Percentiles rank a stretch among this genome's conserved stretches.
These are phyloP conservation scores for Hymenotorrendiella dingleyae DNA, from an alignment of 2,329 filamentous ascomycete genomes.

Conservation along the genomic window DNA sequence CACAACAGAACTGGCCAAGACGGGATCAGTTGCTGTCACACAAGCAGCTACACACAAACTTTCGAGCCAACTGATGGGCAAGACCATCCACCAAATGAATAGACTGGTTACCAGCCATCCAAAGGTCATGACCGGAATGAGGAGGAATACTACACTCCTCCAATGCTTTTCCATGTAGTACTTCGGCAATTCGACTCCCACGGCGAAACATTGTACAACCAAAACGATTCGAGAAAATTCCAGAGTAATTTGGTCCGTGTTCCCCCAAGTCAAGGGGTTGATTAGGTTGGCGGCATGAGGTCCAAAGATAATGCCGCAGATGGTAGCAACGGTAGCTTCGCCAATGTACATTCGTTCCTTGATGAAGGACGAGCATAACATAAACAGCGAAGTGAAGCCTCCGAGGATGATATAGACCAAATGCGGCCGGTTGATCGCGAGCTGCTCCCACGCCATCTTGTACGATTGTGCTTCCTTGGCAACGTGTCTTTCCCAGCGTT, in stretches of 20 bases:
- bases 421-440: slow-evolving; percentile 88
- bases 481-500: too few relatives aligned
- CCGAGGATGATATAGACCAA: slow-evolving; percentile 98
- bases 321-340: slow-evolving; percentile 88
- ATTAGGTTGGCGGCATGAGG: slow-evolving; percentile 79
- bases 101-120: slow-evolving; percentile 91
- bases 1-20: slow-evolving; percentile 93
- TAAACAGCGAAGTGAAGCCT: slow-evolving; percentile 95
- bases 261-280: slow-evolving; percentile 71
- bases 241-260: slow-evolving; percentile 77
- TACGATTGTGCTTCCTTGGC: neutral
- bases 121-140: slow-evolving; percentile 95
- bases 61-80: slow-evolving; percentile 79
- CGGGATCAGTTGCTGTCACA: slow-evolving; percentile 94
- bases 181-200: slow-evolving; percentile 84
- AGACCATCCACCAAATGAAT: slow-evolving; percentile 88
- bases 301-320: slow-evolving; percentile 84
- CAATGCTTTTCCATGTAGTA: slow-evolving; percentile 98
- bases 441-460: slow-evolving; percentile 71
- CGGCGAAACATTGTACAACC: slow-evolving; percentile 87
- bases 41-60: slow-evolving; percentile 83
- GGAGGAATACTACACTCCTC: slow-evolving; percentile 81
- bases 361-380: slow-evolving; percentile 96
- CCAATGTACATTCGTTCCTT: slow-evolving; percentile 99
- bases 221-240: slow-evolving; percentile 87